Conservation (phyloP, 208 protist genomes). For the Leishmania turanica region DNA sequence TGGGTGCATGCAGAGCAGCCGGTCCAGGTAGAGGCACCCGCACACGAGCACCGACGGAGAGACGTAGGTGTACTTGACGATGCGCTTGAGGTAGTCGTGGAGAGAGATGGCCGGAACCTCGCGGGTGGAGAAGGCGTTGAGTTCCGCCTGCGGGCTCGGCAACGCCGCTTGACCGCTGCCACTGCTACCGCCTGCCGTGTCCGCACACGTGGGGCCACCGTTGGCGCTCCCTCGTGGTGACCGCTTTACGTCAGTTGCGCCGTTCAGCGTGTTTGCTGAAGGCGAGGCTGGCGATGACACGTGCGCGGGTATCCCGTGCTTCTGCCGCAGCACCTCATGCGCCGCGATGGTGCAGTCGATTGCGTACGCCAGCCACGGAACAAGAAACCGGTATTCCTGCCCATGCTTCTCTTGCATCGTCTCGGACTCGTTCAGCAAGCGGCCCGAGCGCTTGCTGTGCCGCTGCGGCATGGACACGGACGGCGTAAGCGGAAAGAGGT, state of each 20-base stretch:
- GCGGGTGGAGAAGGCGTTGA: slow-evolving; percentile 46
- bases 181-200: neutral
- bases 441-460: slow-evolving; percentile 37
- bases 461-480: slow-evolving; percentile 40
- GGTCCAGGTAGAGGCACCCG: slow-evolving; percentile 74
- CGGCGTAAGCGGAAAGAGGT: slow-evolving; percentile 43
- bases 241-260: neutral
- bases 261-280: neutral
- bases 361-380: slow-evolving; percentile 50
- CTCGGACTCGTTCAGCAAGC: slow-evolving; percentile 64
- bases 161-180: neutral
- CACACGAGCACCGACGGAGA: slow-evolving; percentile 66
- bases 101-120: slow-evolving; percentile 44
- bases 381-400: slow-evolving; percentile 67
- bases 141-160: slow-evolving; percentile 13
- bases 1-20: slow-evolving; percentile 38
- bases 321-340: slow-evolving; percentile 41
- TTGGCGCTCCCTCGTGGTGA: neutral
- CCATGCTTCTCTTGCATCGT: slow-evolving; percentile 73
- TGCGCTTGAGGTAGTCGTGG: slow-evolving; percentile 60
- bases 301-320: slow-evolving; percentile 11
- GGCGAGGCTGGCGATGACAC: slow-evolving; percentile 8
- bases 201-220: neutral
- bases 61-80: slow-evolving; percentile 74
- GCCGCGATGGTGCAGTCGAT: slow-evolving; percentile 46